Evolutionary conservation across 1,139 yeast species (phyloP).

Genomic region (Yarrowia galli): DNA sequence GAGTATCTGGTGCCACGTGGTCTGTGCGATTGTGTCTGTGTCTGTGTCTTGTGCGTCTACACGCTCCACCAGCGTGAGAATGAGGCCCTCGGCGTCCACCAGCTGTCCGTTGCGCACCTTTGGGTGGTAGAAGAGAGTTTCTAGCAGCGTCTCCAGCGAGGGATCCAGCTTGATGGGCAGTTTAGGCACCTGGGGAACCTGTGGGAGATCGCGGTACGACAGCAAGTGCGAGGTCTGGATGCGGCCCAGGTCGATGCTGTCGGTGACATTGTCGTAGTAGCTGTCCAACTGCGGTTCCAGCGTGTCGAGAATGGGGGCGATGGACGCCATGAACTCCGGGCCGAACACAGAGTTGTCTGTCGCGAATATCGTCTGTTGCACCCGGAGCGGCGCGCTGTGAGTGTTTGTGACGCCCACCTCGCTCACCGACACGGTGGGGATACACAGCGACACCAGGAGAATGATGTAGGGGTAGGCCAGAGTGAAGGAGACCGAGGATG

Average conservation of each 20-base stretch:
- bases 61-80: slow-evolving; percentile 37
- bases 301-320: slow-evolving; percentile 11
- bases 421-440: slow-evolving; percentile 38
- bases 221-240: slow-evolving; percentile 28
- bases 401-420: slow-evolving; percentile 2
- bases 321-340: slow-evolving; percentile 13
- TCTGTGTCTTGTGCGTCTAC: background rate
- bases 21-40: background rate
- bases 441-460: slow-evolving; percentile 27
- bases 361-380: slow-evolving; percentile 32
- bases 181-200: background rate
- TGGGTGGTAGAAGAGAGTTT: slow-evolving; percentile 32
- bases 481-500: slow-evolving; percentile 31
- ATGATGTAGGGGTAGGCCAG: slow-evolving; percentile 38
- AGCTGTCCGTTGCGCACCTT: slow-evolving; percentile 26
- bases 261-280: slow-evolving; percentile 32
- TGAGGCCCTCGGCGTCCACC: slow-evolving; percentile 33
- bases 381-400: background rate
- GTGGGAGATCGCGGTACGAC: slow-evolving; percentile 29
- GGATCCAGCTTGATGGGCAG: slow-evolving; percentile 6
- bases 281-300: slow-evolving; percentile 4
- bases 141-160: background rate
- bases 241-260: slow-evolving; percentile 32
- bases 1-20: slow-evolving; percentile 5
- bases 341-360: slow-evolving; percentile 24